phyloP scores from a whole-genome alignment of 2,329 filamentous ascomycete genomes.

The Elsinoe perseae region DNA sequence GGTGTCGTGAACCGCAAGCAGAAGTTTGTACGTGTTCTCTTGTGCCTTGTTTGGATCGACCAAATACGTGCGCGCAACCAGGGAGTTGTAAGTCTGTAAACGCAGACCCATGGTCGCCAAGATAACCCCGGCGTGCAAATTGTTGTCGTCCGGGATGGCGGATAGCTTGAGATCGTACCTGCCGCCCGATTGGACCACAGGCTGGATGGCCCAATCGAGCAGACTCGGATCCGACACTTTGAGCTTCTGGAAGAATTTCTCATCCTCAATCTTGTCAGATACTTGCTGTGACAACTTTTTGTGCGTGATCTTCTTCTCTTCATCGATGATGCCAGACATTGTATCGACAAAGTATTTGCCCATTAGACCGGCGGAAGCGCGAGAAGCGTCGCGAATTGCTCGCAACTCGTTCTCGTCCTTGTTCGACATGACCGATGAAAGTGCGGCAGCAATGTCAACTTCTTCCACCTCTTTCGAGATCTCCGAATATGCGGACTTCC shows the following conservation, averaged over 20 bases:
- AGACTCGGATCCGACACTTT: constrained; percentile 81
- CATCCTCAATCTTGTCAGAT: constrained; percentile 82
- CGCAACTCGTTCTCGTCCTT: constrained; percentile 94
- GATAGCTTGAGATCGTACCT: constrained; percentile 85
- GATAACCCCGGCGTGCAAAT: constrained; percentile 85
- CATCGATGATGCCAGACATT: constrained; percentile 92
- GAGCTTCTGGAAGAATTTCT: constrained; percentile 82
- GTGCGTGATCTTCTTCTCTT: constrained; percentile 95
- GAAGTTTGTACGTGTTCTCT: constrained; percentile 86
- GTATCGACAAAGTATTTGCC: constrained; percentile 96
- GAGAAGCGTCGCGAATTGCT: constrained; percentile 86
- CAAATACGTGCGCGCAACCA: constrained; percentile 87
- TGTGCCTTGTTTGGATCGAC: constrained; percentile 96
- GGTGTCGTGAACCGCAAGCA: constrained; percentile 76
- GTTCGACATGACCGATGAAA: constrained; percentile 80
- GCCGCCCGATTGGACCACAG: constrained; percentile 88
- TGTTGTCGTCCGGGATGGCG: constrained; percentile 67
- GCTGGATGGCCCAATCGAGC: constrained; percentile 88
- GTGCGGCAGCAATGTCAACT: constrained; percentile 72
- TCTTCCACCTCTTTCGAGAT: constrained; percentile 80
- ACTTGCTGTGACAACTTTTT: constrained; percentile 78
- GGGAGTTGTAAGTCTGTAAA: constrained; percentile 92
- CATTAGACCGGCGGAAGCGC: constrained; percentile 90
- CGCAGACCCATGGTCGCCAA: constrained; percentile 84
- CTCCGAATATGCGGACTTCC: constrained; percentile 74